Evolutionary conservation across 2,329 filamentous ascomycete genomes (phyloP).

Genomic region (Colletotrichum lupini): DNA sequence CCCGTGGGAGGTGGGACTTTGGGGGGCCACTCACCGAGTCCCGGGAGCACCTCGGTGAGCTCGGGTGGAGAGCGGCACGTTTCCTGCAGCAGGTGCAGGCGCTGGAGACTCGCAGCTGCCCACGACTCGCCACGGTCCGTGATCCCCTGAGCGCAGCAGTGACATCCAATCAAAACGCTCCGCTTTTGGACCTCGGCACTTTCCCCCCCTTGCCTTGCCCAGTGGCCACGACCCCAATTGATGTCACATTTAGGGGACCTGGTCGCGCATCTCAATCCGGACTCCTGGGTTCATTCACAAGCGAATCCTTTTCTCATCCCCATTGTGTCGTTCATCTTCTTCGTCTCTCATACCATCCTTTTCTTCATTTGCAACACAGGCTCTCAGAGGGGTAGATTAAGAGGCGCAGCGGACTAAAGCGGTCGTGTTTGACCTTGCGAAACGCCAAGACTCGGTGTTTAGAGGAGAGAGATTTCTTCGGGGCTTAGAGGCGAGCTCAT

Average conservation of each 20-base stretch:
- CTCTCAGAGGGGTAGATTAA: background rate
- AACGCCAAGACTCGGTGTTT: background rate
- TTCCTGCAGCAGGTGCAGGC: no score
- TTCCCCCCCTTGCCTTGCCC: background rate
- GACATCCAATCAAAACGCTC: conserved; percentile 18
- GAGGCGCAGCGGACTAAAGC: no score
- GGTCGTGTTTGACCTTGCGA: background rate
- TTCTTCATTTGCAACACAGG: background rate
- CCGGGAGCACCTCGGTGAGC: conserved; percentile 13
- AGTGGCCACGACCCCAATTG: background rate
- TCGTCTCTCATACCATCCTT: background rate
- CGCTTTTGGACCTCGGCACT: conserved; percentile 33
- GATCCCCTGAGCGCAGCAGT: background rate
- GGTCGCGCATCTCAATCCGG: background rate
- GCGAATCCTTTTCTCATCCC: background rate
- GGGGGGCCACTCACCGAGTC: background rate
- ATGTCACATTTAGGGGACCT: conserved; percentile 25
- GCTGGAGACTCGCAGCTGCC: background rate
- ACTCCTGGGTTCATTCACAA: background rate
- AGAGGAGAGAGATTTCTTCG: background rate
- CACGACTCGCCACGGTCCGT: background rate
- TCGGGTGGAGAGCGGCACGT: background rate
- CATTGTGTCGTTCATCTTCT: background rate
- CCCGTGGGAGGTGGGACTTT: background rate
- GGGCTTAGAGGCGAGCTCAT: background rate